A percentile compares a stretch with the other conserved stretches of the same genome.
phyloP scores from a whole-genome alignment of 1,284 basidiomycete species.

The Austroboletus novae-zelandiae region DNA sequence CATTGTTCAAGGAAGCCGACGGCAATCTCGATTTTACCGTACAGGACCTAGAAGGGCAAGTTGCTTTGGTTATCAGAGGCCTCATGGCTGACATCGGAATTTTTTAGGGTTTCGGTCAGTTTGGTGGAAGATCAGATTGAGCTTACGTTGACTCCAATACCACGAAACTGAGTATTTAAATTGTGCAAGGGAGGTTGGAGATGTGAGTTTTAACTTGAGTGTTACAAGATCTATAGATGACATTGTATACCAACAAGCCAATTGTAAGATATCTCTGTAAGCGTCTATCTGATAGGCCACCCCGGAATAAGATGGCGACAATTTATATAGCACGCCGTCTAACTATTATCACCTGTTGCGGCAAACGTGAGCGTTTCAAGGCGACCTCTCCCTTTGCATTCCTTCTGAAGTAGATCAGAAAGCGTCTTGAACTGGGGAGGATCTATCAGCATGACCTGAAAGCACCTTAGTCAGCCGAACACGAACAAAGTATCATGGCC shows the following conservation, averaged over 20 bases:
- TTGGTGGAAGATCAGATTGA: constrained; percentile 23
- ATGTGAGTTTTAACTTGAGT: too few relatives aligned
- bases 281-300: too few relatives aligned
- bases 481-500: neutral
- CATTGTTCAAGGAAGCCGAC: constrained; percentile 13
- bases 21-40: constrained; percentile 20
- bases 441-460: constrained; percentile 86
- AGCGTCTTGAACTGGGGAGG: constrained; percentile 89
- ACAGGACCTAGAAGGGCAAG: constrained; percentile 21
- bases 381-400: constrained; percentile 82
- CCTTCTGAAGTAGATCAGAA: constrained; percentile 87
- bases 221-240: too few relatives aligned
- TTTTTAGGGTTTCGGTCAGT: constrained; percentile 18
- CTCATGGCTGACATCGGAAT: neutral
- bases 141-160: constrained; percentile 12
- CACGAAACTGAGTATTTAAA: constrained; percentile 11
- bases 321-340: neutral
- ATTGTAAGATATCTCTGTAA: too few relatives aligned
- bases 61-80: neutral
- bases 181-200: too few relatives aligned
- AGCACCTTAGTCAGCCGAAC: constrained; percentile 5
- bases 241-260: too few relatives aligned
- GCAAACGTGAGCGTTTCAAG: constrained; percentile 81
- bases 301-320: neutral
- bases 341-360: constrained; percentile 48